phyloP scores from a whole-genome alignment of 1,139 yeast genomes.

The Saccharomyces pastorianus region DNA sequence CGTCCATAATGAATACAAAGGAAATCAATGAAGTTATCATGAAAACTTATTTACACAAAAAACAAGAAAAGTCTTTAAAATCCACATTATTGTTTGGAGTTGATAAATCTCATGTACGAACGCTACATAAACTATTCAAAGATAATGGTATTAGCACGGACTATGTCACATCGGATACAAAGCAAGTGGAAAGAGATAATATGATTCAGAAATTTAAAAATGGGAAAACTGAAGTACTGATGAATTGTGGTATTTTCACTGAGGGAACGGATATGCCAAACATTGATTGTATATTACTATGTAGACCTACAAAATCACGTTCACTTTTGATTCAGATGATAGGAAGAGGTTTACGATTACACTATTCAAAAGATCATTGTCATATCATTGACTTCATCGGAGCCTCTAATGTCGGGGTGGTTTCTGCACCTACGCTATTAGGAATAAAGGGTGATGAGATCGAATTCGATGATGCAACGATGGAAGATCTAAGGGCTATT shows the following conservation, averaged over 20 bases:
- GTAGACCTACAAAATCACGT: slow-evolving; percentile 74
- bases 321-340: slow-evolving; percentile 77
- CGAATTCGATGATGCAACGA: slow-evolving; percentile 33
- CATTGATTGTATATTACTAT: slow-evolving; percentile 70
- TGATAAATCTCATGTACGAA: slow-evolving; percentile 46
- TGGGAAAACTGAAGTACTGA: slow-evolving; percentile 61
- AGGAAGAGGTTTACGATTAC: slow-evolving; percentile 75
- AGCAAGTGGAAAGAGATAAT: slow-evolving; percentile 42
- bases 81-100: no score
- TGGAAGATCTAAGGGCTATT: slow-evolving; percentile 29
- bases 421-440: slow-evolving; percentile 52
- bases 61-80: slow-evolving; percentile 19
- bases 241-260: slow-evolving; percentile 85
- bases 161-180: slow-evolving; percentile 64
- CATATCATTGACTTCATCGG: slow-evolving; percentile 74
- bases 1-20: slow-evolving; percentile 47
- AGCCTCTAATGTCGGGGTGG: slow-evolving; percentile 49
- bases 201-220: slow-evolving; percentile 51
- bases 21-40: slow-evolving; percentile 50
- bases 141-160: slow-evolving; percentile 61
- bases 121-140: slow-evolving; percentile 48
- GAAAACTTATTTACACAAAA: slow-evolving; percentile 44
- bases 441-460: slow-evolving; percentile 37
- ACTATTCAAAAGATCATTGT: slow-evolving; percentile 55
- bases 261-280: slow-evolving; percentile 95